Conservation (phyloP, 2,329 filamentous ascomycete species). For the Chaetothyriales sp. region DNA sequence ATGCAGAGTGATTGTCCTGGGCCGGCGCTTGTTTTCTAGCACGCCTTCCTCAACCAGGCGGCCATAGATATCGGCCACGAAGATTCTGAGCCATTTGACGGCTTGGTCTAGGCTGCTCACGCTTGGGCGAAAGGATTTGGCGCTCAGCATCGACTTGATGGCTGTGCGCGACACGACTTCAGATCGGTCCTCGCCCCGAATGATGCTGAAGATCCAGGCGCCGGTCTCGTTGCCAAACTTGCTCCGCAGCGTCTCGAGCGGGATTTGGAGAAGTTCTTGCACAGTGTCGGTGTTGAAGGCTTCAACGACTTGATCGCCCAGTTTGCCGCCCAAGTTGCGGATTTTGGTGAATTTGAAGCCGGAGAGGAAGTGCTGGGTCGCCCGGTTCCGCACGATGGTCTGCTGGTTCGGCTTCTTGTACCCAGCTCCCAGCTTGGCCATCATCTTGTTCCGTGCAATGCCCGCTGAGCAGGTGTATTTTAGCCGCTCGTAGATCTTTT, state of each 20-base stretch:
- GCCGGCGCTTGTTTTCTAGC: slow-evolving; percentile 69
- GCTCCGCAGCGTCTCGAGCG: slow-evolving; percentile 60
- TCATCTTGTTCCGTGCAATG: slow-evolving; percentile 80
- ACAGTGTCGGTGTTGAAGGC: slow-evolving; percentile 69
- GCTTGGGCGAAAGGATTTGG: slow-evolving; percentile 80
- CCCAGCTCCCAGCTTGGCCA: slow-evolving; percentile 82
- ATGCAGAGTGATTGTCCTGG: slow-evolving; percentile 72
- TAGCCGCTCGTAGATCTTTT: slow-evolving; percentile 51
- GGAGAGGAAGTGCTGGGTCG: slow-evolving; percentile 61
- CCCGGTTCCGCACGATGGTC: slow-evolving; percentile 80
- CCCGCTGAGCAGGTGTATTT: slow-evolving; percentile 87
- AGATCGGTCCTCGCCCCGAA: slow-evolving; percentile 71
- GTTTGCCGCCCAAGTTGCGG: slow-evolving; percentile 82
- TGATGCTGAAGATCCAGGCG: slow-evolving; percentile 66
- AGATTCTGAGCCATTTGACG: slow-evolving; percentile 74
- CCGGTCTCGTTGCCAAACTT: slow-evolving; percentile 74
- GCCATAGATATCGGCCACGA: slow-evolving; percentile 78
- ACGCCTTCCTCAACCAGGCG: slow-evolving; percentile 83
- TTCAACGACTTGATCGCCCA: slow-evolving; percentile 73
- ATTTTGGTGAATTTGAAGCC: slow-evolving; percentile 92
- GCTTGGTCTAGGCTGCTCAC: slow-evolving; percentile 69
- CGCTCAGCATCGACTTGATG: slow-evolving; percentile 94
- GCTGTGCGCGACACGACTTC: slow-evolving; percentile 84
- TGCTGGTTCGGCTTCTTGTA: slow-evolving; percentile 90
- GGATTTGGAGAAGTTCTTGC: slow-evolving; percentile 54